These are phyloP conservation scores for Fraxinus nigra DNA, from an alignment of 305 asterid genomes.

Conservation along the genomic window DNA sequence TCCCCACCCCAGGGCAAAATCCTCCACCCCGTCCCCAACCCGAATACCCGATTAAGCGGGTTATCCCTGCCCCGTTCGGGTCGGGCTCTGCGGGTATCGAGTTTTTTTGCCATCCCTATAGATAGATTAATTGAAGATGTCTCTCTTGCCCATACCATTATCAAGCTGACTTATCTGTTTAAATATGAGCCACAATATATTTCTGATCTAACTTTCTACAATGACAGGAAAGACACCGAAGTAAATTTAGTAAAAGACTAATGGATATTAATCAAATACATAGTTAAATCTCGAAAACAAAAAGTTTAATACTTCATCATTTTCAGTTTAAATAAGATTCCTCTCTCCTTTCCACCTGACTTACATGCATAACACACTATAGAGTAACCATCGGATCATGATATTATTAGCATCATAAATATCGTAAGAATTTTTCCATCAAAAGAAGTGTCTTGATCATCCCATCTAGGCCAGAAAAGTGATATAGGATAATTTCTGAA, in stretches of 20 bases:
- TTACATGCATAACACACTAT: background rate
- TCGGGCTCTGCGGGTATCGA: too few relatives aligned
- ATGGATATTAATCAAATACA: background rate
- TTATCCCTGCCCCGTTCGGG: too few relatives aligned
- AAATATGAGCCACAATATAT: background rate
- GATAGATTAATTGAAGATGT: background rate
- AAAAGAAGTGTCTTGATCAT: background rate
- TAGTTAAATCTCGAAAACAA: background rate
- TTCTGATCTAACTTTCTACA: background rate
- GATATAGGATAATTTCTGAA: background rate
- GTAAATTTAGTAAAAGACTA: constrained; percentile 4
- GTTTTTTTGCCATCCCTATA: background rate
- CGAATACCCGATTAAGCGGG: too few relatives aligned
- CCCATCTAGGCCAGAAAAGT: background rate
- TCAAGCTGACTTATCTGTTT: background rate
- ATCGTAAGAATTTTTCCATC: background rate
- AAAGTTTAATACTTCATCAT: background rate
- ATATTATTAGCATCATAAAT: background rate
- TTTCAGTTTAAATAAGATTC: background rate
- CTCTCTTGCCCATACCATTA: background rate
- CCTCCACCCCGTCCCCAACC: too few relatives aligned
- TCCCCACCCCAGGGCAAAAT: too few relatives aligned
- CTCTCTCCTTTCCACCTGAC: background rate
- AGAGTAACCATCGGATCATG: background rate
- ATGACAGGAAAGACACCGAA: background rate